Conservation (phyloP, 345 rosid species). For the Populus alba region DNA sequence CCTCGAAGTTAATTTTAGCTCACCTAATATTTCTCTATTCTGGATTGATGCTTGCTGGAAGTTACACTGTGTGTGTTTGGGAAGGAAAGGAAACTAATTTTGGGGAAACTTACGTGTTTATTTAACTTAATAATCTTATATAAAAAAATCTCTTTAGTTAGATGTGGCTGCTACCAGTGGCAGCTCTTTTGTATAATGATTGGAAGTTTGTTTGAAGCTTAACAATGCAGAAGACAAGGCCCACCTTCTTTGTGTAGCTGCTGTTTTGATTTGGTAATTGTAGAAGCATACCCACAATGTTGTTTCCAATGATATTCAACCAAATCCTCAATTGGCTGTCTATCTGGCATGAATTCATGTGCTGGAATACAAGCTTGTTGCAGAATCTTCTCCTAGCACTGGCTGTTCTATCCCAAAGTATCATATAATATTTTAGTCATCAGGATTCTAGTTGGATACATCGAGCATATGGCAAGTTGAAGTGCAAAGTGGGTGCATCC, state of each 20-base stretch:
- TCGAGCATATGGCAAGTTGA: neutral
- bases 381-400: too few relatives aligned
- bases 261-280: neutral
- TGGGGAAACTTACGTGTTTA: neutral
- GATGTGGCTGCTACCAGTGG: neutral
- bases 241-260: neutral
- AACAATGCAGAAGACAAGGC: neutral
- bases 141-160: neutral
- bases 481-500: too few relatives aligned
- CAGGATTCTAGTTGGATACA: neutral
- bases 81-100: neutral
- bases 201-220: neutral
- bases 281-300: neutral
- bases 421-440: too few relatives aligned
- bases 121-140: neutral
- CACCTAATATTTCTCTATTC: neutral
- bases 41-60: neutral
- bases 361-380: too few relatives aligned
- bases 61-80: neutral
- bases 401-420: neutral
- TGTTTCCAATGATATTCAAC: neutral
- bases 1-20: neutral
- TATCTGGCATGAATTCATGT: too few relatives aligned
- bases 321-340: neutral
- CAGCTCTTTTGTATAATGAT: neutral